Percentiles rank a stretch among this genome's conserved stretches.
Evolutionary conservation across 148 eudicot species (phyloP).

Genomic region (Chenopodium formosanum): DNA sequence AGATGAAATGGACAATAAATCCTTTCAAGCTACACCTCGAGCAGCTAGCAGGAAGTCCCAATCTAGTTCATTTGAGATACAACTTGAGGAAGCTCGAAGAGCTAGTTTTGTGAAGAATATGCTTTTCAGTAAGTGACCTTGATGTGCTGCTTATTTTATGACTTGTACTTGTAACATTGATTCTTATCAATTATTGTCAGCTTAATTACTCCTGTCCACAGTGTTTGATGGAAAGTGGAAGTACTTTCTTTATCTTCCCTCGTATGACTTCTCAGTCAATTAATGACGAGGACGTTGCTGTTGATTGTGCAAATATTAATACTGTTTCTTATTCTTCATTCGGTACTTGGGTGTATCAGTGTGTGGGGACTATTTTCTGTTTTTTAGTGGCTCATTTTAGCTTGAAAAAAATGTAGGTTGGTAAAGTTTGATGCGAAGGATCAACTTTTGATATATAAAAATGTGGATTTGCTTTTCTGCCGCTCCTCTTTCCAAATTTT

Average conservation of each 20-base stretch:
- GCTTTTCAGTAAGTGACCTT: conserved; percentile 61
- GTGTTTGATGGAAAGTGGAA: not conserved
- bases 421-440: not conserved
- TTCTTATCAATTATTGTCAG: not conserved
- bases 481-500: not conserved
- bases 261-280: not conserved
- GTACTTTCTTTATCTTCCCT: not conserved
- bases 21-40: conserved; percentile 43
- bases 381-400: not conserved
- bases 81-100: conserved; percentile 92
- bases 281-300: not conserved
- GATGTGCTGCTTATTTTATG: not conserved
- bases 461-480: not conserved
- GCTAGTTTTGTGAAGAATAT: conserved; percentile 81
- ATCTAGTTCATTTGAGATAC: conserved; percentile 70
- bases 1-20: conserved; percentile 45
- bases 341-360: not conserved
- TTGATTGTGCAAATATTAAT: not conserved
- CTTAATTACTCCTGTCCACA: not conserved
- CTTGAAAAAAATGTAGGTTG: not conserved
- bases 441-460: not conserved
- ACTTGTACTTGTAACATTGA: not conserved
- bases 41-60: conserved; percentile 38
- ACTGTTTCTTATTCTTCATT: not conserved
- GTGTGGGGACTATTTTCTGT: no score